Evolutionary conservation across 2,329 filamentous ascomycete genomes (phyloP), one percentile per base, ranked within the genome.

Genomic region (Curvularia sp.): DNA sequence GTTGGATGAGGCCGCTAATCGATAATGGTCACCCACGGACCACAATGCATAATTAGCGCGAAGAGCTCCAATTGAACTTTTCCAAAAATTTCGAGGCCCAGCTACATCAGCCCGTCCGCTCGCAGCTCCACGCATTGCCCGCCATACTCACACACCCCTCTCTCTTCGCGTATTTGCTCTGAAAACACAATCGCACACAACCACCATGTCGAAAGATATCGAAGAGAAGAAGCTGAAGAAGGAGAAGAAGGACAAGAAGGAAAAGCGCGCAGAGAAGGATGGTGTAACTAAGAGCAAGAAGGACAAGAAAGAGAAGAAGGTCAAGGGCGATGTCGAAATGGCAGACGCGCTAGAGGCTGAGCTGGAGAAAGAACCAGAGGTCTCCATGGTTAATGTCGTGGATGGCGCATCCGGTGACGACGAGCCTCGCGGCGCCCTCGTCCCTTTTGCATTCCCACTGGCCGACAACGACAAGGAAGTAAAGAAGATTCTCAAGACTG

Each of bases 391-490:
- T 25, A 74, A 82, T 60, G 74, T 79, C n/a, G 79, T 68, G 43
- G 68, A 68, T 60, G 74, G 66, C 32, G 68, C 68, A 43, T 66
- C 80, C 46, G 78, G 80, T 42, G 79, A 80, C 45, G 81, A 83
- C 48, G 78, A 78, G 42, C 77, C 61, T 55, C 68, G 70, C 58
- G 78, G 77, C 68, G 87, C 89, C 57, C 82, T 96, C 47, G 91
- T 96, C 54, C 90, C 93, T 28, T 95, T 97, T 74, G 92, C 93
- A 56, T 84, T 90, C 68, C 91, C 92, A 32, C 81, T 96, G 60
- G 89, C 89, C 27, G 88, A 93, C 64, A 91, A 76, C 45, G 54
- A 92, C 63, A 95, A 96, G 84, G 84, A 80, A 59, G 80, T 84
- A 59, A 87, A 87, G 79, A 87, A 87, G 74, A 84, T 91, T 48